Base-by-base conservation (phyloP, 2,329 filamentous ascomycete genomes). In the Aspergillus fijiensis region DNA sequence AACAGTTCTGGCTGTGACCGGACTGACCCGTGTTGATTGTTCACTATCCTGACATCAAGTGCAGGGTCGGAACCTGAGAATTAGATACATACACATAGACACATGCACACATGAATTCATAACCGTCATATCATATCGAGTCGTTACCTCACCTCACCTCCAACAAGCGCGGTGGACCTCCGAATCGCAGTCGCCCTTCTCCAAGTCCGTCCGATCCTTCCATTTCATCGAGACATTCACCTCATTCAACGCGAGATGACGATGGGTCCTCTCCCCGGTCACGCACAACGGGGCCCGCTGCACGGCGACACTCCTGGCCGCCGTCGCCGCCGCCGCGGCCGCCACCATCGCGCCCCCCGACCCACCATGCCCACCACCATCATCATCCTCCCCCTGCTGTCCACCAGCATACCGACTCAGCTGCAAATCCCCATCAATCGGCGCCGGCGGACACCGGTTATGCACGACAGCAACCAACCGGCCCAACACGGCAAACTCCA, bases 401-500 rank as follows among this genome's bases (percentile, higher is more conserved):
- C 33, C 33, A 3, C 14, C 11, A 6, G 39, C 16, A 23, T 42
- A 47, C 27, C 23, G 47, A 48, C 42, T 19, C 9, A 55, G 52
- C 2, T 31, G 25, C 4, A 55, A 12, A n/a, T 55, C 52, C 3
- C 52, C 39, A 4, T 55, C 52, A 5, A 55, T 31, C 14, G 39
- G 63, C 63, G 25, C 60, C 1, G 69, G 67, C 39, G 39, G 39
- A 45, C 66, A 66, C 49, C 67, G 60, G 5, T 69, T 69, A 0
- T 75, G 73, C 14, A 76, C 72, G n/a, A 74, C 67, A 59, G 76
- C 71, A 16, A 81, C 77, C 3, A 82, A 68, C 39, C 76, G 74
- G 29, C 83, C 76, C 10, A 87, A 73, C 47, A 87, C 80, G 16
- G 82, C 80, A 62, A 82, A 81, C 69, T 87, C 85, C n/a, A 85